Conservation (phyloP, 2,329 filamentous ascomycete genomes). For the Neopestalotiopsis sp. region DNA sequence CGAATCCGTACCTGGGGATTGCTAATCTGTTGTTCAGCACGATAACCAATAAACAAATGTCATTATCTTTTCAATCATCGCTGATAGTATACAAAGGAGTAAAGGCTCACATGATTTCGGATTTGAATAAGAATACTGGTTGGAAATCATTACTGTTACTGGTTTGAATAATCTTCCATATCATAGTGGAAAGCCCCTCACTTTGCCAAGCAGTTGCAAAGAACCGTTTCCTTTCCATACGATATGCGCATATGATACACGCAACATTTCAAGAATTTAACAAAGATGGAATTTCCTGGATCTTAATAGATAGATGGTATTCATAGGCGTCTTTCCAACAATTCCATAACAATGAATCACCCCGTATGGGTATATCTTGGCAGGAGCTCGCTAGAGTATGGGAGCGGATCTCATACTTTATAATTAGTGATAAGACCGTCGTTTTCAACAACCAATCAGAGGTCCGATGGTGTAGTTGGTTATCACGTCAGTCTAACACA, state of each 20-base stretch:
- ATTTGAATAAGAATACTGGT: neutral
- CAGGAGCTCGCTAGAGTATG: no score
- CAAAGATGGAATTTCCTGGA: no score
- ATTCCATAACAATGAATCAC: no score
- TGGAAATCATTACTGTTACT: neutral
- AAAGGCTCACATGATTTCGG: neutral
- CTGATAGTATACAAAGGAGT: neutral
- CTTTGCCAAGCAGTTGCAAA: neutral
- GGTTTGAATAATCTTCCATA: no score
- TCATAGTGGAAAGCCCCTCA: neutral
- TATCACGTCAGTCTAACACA: constrained; percentile 55
- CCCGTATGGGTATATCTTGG: no score
- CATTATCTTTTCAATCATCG: neutral
- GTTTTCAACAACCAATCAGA: neutral
- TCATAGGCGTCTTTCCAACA: no score
- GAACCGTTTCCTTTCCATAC: neutral
- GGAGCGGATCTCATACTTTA: neutral
- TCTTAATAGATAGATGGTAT: no score
- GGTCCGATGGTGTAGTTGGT: constrained; percentile 45
- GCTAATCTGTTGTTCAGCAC: neutral
- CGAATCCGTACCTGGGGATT: constrained; percentile 4
- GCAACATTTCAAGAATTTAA: neutral
- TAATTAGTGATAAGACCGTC: neutral
- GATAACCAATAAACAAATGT: neutral
- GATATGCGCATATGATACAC: neutral